Conservation (phyloP, 345 rosid species). For the Euphorbia tirucalli region DNA sequence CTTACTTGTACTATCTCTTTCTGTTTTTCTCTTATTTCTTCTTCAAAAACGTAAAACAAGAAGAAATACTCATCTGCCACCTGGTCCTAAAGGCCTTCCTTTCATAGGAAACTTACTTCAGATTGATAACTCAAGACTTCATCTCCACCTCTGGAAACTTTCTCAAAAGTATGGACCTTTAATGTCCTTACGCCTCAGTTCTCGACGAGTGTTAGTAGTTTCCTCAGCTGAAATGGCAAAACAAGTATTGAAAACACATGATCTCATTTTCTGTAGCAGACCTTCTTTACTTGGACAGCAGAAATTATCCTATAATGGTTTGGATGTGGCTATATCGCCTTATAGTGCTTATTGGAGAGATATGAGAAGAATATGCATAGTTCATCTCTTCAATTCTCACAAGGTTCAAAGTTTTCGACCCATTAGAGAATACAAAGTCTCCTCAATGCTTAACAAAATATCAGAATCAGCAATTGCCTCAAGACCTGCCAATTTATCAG, state of each 20-base stretch:
- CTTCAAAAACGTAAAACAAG: neutral
- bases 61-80: neutral
- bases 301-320: conserved; percentile 2
- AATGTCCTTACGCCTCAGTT: neutral
- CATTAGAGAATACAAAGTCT: neutral
- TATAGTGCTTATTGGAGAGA: neutral
- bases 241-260: neutral
- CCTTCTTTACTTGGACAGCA: neutral
- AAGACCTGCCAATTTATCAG: neutral
- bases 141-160: neutral
- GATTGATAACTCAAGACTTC: neutral
- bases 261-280: neutral
- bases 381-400: neutral
- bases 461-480: neutral
- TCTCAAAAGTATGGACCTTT: conserved; percentile 4
- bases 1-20: neutral
- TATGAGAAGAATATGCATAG: neutral
- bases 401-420: neutral
- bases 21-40: neutral
- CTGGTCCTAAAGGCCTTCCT: conserved; percentile 6
- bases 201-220: neutral
- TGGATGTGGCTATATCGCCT: neutral
- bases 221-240: conserved; percentile 11
- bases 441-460: neutral
- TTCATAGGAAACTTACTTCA: conserved; percentile 1